These are phyloP conservation scores for Fistulina hepatica DNA, from an alignment of 1,284 basidiomycete genomes.

Conservation along the genomic window DNA sequence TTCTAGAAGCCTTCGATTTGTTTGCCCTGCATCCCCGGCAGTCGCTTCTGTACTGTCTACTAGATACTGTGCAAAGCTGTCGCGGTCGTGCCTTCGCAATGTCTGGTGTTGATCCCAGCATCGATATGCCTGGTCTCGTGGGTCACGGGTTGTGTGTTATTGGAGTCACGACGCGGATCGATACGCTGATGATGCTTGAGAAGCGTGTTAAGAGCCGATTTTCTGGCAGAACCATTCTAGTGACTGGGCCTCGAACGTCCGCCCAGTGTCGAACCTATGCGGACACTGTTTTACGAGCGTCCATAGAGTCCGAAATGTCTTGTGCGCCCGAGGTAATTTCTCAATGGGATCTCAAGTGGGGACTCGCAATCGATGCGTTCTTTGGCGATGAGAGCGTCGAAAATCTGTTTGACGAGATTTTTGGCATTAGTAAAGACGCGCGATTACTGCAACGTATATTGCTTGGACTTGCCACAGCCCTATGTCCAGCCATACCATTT, in stretches of 20 bases:
- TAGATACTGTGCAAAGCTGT: constrained; percentile 70
- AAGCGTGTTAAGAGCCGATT: constrained; percentile 95
- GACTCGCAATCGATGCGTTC: constrained; percentile 43
- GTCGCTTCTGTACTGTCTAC: constrained; percentile 80
- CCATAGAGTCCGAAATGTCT: constrained; percentile 15
- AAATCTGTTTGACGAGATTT: constrained; percentile 49
- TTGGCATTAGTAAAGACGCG: too few relatives aligned
- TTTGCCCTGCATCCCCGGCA: constrained; percentile 85
- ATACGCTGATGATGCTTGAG: constrained; percentile 63
- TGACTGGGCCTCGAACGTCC: constrained; percentile 45
- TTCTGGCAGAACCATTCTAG: constrained; percentile 79
- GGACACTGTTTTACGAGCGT: constrained; percentile 32
- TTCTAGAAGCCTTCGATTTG: constrained; percentile 86
- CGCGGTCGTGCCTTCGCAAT: too few relatives aligned
- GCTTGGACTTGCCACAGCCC: constrained; percentile 26
- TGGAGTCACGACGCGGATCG: constrained; percentile 11
- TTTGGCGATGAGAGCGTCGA: constrained; percentile 35
- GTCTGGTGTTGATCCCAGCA: constrained; percentile 83
- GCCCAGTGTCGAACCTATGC: constrained; percentile 36
- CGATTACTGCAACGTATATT: background rate
- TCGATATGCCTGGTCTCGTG: too few relatives aligned
- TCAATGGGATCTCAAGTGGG: constrained; percentile 53
- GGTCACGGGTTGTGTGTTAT: constrained; percentile 14
- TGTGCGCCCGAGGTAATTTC: constrained; percentile 15
- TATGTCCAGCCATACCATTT: constrained; percentile 43